A percentile compares a stretch with the other conserved stretches of the same genome.
These are phyloP conservation scores for Lachancea fermentati DNA, from an alignment of 805 yeast genomes.

Conservation along the genomic window DNA sequence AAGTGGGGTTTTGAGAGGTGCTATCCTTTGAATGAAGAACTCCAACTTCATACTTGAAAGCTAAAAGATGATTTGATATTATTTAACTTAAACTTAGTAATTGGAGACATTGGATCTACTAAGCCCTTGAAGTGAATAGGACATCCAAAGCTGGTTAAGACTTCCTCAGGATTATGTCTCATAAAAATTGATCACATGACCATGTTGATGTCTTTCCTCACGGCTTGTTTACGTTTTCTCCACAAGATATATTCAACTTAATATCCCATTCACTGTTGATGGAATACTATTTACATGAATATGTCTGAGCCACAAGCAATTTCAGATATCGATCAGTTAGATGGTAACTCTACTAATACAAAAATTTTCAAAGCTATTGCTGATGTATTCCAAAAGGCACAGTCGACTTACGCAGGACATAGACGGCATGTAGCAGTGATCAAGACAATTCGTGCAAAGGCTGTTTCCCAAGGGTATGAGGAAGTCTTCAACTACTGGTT, in stretches of 20 bases:
- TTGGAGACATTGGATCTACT: no score
- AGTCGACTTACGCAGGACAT: slow-evolving; percentile 66
- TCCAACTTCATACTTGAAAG: no score
- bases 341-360: slow-evolving; percentile 4
- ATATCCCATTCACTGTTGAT: neutral
- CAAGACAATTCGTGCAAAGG: slow-evolving; percentile 50
- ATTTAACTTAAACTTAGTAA: no score
- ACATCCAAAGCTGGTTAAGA: no score
- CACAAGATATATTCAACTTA: neutral
- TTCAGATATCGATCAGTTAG: neutral
- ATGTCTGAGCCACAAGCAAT: neutral
- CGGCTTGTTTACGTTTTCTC: neutral
- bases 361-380: slow-evolving; percentile 47
- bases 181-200: no score
- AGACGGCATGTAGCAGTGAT: slow-evolving; percentile 63
- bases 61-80: no score
- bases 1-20: no score
- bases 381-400: slow-evolving; percentile 76
- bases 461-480: slow-evolving; percentile 46
- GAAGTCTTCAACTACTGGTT: slow-evolving; percentile 58
- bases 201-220: neutral
- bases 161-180: no score
- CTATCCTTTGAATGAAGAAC: no score
- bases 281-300: neutral
- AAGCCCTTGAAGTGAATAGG: no score